Base-by-base conservation (phyloP, 2,329 filamentous ascomycete species). In the Cordyceps militaris region DNA sequence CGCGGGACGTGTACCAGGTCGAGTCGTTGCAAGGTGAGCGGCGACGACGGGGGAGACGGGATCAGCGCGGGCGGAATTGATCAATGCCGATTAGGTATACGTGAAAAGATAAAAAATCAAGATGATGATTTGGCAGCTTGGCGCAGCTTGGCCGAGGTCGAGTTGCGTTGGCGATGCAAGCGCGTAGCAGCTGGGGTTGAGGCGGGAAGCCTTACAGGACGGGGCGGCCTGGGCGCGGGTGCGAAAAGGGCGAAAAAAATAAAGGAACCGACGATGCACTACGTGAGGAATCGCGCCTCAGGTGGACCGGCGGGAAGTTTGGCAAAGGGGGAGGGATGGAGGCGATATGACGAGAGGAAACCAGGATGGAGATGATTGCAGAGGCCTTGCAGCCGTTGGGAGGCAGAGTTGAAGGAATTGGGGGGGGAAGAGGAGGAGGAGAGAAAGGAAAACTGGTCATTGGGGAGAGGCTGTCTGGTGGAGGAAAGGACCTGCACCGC, bases 401-500 rank as follows among this genome's bases (percentile, higher is more conserved):
- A 56, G 60, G 55, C 40, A 51, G 57, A 57, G 48, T 60, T 40
- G 30, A 49, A 58, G 59, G 61, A 67, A 67, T 68, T 67, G 66
- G 66, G 68, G 70, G 65, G 65, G 66, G 66, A 44, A 13, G 49
- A 43, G 32, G 70, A 70, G 66, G 65, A 65, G 66, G 66, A 69
- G 60, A 63, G 63, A 67, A 64, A 30, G 21, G 67, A 68, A 69
- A 66, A 67, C 65, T 67, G 70, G 66, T 69, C 70, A 70, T 70
- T 67, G 70, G 70, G 67, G 68, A 66, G 70, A 72, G 69, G 68
- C 67, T 68, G 68, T 65, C 67, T 67, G 69, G 69, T 71, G 70
- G 69, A 71, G 67, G 67, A 58, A 57, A 71, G 66, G 67, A 72
- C 69, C 68, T 73, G 67, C 70, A 67, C 63, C 66, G 64, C 69